Evolutionary conservation across 2,329 filamentous ascomycete genomes (phyloP), one percentile per base, ranked within the genome.

Genomic region (Fusarium succisae): DNA sequence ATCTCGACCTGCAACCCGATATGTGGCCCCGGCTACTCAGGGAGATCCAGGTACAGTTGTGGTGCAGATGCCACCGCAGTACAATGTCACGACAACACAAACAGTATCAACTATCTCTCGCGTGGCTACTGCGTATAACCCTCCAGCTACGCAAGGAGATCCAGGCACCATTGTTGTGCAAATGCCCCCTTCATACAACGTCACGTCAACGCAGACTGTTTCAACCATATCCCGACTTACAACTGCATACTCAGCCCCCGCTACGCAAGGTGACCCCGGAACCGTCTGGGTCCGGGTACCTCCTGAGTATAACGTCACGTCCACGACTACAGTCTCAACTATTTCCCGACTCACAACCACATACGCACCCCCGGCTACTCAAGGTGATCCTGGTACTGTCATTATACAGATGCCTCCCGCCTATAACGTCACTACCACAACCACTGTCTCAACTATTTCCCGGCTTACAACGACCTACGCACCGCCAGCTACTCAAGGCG

Each of bases 11-110:
- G 64, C 66, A 14, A 66, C 66, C 6, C 48, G 53, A n/a, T 59
- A 41, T 22, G 39, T 47, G 6, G 38, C 64, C 10, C 63, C 55
- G 15, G 45, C 45, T 26, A 41, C 28, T 22, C 38, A 38, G 30
- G 69, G 69, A 14, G 70, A 72, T 20, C 51, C 70, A 6, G 70
- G 37, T 35, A 73, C 70, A 9, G 45, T 73, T 11, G 38, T 70
- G 14, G 48, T 73, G 9, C 38, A 69, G 57, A 26, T 47, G 26
- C 24, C 70, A 18, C 57, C 70, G 20, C 14, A 37, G 10, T 67
- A 48, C 22, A 70, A 57, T 28, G 51, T 70, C n/a, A 69, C 66
- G 6, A 53, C n/a, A 58, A 59, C 17, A 43, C 51, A n/a, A 32
- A 38, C 20, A 47, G 57, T n/a, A 30, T 57, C 50, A 8, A 68